phyloP scores from a whole-genome alignment of 768 basidiomycete species.

The Candolleomyces efflorescens region DNA sequence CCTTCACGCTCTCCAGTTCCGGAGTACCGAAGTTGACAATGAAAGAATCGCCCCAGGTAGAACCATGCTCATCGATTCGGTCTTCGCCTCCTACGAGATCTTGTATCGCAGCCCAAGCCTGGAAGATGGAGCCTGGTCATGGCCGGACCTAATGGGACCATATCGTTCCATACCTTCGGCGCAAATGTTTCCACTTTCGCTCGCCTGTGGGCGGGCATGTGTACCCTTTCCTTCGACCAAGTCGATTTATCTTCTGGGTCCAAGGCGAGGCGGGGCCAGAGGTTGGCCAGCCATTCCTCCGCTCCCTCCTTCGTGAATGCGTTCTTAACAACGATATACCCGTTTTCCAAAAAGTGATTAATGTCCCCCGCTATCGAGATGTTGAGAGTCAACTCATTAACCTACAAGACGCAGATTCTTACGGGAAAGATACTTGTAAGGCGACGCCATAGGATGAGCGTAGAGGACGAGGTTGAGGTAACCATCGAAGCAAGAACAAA shows the following conservation, averaged over 20 bases:
- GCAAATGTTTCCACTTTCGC: conserved; percentile 45
- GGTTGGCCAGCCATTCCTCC: conserved; percentile 41
- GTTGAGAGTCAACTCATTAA: conserved; percentile 1
- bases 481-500: background rate
- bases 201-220: conserved; percentile 51
- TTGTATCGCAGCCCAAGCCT: conserved; percentile 59
- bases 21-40: conserved; percentile 58
- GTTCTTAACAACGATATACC: conserved; percentile 47
- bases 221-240: conserved; percentile 49
- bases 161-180: conserved; percentile 36
- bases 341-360: conserved; percentile 51
- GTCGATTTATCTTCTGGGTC: conserved; percentile 51
- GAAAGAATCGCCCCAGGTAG: conserved; percentile 55
- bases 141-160: background rate
- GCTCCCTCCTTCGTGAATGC: conserved; percentile 53
- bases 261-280: conserved; percentile 50
- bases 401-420: conserved; percentile 10
- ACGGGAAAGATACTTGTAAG: conserved; percentile 37
- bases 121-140: conserved; percentile 28
- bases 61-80: conserved; percentile 44
- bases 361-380: conserved; percentile 38
- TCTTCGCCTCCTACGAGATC: conserved; percentile 60
- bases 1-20: conserved; percentile 29
- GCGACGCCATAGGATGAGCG: conserved; percentile 20
- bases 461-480: background rate